phyloP scores from a whole-genome alignment of 1,139 yeast genomes.

The Debaryomycetaceae sp. region DNA sequence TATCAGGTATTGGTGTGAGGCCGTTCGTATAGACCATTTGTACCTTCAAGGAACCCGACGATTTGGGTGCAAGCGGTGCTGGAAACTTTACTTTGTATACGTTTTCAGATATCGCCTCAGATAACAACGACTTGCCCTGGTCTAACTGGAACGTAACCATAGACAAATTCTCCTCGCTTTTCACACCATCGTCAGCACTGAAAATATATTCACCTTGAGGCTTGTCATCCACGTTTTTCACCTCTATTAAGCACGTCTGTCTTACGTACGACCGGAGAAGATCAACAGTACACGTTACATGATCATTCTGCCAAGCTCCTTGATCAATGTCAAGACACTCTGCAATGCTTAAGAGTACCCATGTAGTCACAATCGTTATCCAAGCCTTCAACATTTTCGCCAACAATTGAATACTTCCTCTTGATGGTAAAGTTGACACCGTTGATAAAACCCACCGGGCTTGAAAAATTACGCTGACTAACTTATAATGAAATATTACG shows the following conservation, averaged over 20 bases:
- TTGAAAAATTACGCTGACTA: neutral
- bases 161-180: constrained; percentile 45
- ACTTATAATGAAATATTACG: neutral
- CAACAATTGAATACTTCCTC: neutral
- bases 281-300: constrained; percentile 54
- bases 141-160: constrained; percentile 36
- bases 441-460: constrained; percentile 1
- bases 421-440: neutral
- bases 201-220: constrained; percentile 58
- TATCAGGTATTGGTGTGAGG: constrained; percentile 60
- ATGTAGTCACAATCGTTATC: constrained; percentile 1
- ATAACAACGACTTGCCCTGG: constrained; percentile 30
- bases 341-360: neutral
- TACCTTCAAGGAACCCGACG: constrained; percentile 47
- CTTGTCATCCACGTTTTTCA: constrained; percentile 54
- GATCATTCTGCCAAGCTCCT: constrained; percentile 43
- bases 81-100: constrained; percentile 52
- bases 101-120: constrained; percentile 26
- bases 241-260: constrained; percentile 54
- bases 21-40: constrained; percentile 50
- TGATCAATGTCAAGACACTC: neutral
- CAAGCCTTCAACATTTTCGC: constrained; percentile 4
- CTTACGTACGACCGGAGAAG: constrained; percentile 63
- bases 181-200: constrained; percentile 47
- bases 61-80: constrained; percentile 63